phyloP scores from a whole-genome alignment of 192 early-diverging fungal species.

The Rhizophagus prolifer region DNA sequence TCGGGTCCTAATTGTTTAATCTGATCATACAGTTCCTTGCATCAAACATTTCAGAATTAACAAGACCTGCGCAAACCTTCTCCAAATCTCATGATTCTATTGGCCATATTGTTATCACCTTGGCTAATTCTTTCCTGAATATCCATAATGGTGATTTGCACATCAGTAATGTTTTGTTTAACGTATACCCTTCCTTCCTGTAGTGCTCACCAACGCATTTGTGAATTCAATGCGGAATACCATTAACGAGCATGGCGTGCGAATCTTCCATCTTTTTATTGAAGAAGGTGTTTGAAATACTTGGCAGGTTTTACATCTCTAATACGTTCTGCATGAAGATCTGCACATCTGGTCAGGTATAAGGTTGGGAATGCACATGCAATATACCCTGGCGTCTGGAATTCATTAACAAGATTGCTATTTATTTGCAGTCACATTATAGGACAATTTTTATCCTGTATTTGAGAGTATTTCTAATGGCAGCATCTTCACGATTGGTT shows the following conservation, averaged over 20 bases:
- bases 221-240: slow-evolving; percentile 12
- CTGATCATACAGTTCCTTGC: neutral
- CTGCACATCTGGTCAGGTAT: neutral
- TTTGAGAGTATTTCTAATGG: slow-evolving; percentile 1
- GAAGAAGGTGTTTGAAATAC: slow-evolving; percentile 9
- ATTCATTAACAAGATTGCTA: slow-evolving; percentile 6
- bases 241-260: neutral
- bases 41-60: neutral
- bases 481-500: neutral
- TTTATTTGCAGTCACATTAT: slow-evolving; percentile 3
- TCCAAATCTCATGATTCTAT: neutral
- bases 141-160: neutral
- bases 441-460: neutral
- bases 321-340: too few relatives aligned
- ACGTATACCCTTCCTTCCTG: too few relatives aligned
- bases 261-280: slow-evolving; percentile 5
- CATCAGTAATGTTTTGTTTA: too few relatives aligned
- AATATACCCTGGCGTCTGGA: slow-evolving; percentile 4
- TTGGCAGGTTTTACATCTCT: neutral
- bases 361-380: neutral
- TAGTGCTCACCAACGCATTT: too few relatives aligned
- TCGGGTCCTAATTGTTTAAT: neutral
- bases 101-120: neutral
- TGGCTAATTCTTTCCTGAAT: neutral
- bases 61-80: neutral